Evolutionary conservation across 2,329 filamentous ascomycete species (phyloP), one percentile per base, ranked within the genome.

Genomic region (Chrysosphaeria jannelii): DNA sequence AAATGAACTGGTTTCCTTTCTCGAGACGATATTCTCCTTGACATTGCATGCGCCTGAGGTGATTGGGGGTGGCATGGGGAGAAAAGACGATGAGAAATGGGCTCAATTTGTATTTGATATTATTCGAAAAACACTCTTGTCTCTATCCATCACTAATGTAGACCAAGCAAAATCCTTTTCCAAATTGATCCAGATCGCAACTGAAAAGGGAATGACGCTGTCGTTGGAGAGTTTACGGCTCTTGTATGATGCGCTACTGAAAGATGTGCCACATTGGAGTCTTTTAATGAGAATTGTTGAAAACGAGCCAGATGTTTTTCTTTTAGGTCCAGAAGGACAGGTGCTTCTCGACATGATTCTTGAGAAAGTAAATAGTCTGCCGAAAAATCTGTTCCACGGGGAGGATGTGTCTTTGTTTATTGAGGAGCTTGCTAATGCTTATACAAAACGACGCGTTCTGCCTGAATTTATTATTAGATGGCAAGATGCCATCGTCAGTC

Each of bases 381-480:
- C 6, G 16, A 19, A 7, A n/a, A 18, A 6, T n/a, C 35, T 4
- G 31, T 30, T 5, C 14, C 30, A 0, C 22, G 28, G 3, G 24
- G 24, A 5, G 30, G 33, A 5, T 29, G 33, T 7, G 37, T 28
- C 5, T 13, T 25, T 6, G 18, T 44, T 53, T 4, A 39, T 56
- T 3, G 37, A 41, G 3, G 38, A 46, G 1, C 42, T 57, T 11
- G 44, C 47, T 2, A 37, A 45, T 24, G 50, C 51, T 0, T 53
- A 47, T 29, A 45, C 44, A 6, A 46, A 39, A 5, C 44, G 40
- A 8, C 47, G 50, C 24, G 46, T 48, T 26, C 35, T 56, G 8
- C 36, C 48, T 0, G 39, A 42, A 5, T 57, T 57, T 26, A 28
- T 57, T 28, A 44, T 43, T 22, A 34, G 47, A 2, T 58, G 53